Evolutionary conservation across 805 yeast genomes (phyloP), one percentile per base, ranked within the genome.

Genomic region (Saccharomycopsis fodiens): DNA sequence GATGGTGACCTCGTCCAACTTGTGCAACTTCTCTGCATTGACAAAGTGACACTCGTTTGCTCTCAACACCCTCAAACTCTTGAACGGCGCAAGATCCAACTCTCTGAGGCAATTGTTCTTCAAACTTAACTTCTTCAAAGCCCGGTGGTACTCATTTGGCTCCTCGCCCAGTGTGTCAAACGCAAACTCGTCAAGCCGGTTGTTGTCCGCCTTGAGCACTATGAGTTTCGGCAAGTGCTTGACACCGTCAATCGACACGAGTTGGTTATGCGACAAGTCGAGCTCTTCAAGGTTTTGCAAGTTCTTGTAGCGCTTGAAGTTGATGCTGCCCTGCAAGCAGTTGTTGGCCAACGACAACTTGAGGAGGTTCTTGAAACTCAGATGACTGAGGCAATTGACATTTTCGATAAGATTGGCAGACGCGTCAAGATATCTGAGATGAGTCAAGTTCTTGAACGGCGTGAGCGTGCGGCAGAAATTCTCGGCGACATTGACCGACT

Each of bases 221-320:
- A 74, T 56, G 45, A 70, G 59, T 44, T 65, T 64, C 6, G 55
- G 53, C 30, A 69, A 53, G 20, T 51, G 53, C 3, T 56, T 53
- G 10, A 70, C 50, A 0, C 70, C 70, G 25, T 58, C 53, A 13
- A 70, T 38, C 46, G 52, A 64, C 30, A 56, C 57, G 19, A 70
- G 53, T 7, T 56, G 52, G 54, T 74, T 73, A 19, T 57, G 41
- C 0, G 73, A 52, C 15, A 60, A 45, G 31, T 55, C 47, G 27
- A 61, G 42, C 16, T 47, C 50, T 37, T 58, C 51, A 55, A 50
- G 66, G 49, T 50, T 53, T 16, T 42, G 32, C 38, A 61, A 50
- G 2, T 48, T 30, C n/a, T 48, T 54, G 46, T 49, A 74, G 52
- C 27, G 57, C 52, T 16, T 50, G 54, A 41, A 66, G 53, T 40